Evolutionary conservation across 2,329 filamentous ascomycete species (phyloP).

Genomic region (Onygenales sp.): DNA sequence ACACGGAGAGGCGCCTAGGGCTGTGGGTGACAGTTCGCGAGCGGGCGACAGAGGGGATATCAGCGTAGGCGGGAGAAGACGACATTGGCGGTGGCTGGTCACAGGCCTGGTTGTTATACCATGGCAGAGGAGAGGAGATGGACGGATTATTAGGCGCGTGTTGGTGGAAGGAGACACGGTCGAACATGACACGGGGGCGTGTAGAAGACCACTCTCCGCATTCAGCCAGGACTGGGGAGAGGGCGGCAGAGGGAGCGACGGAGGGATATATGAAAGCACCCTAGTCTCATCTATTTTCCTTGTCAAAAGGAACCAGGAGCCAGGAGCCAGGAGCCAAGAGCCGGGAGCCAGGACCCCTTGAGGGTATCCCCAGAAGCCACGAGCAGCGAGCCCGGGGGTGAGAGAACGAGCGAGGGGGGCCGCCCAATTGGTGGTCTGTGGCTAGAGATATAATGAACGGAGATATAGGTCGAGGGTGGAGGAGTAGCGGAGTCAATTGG

Average conservation of each 20-base stretch:
- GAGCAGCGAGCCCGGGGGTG: neutral
- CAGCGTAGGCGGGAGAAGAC: conserved; percentile 6
- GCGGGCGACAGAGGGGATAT: conserved; percentile 5
- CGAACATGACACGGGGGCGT: conserved; percentile 4
- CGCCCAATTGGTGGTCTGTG: too few species aligned
- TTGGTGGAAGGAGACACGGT: neutral
- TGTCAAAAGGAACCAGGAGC: neutral
- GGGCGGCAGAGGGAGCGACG: conserved; percentile 1
- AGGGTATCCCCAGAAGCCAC: neutral
- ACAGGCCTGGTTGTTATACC: conserved; percentile 10
- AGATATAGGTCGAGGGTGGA: too few species aligned
- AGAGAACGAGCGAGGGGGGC: neutral
- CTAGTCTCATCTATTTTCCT: neutral
- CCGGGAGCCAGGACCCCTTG: neutral
- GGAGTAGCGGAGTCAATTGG: too few species aligned
- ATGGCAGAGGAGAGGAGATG: conserved; percentile 2
- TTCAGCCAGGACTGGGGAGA: conserved; percentile 9
- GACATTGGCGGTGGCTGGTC: conserved; percentile 9
- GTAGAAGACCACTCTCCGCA: conserved; percentile 7
- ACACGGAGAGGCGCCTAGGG: conserved; percentile 31
- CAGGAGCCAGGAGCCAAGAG: neutral
- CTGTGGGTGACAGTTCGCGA: conserved; percentile 20
- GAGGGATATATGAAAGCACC: conserved; percentile 1
- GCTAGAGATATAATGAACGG: too few species aligned
- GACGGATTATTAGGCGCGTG: conserved; percentile 1